Percentiles rank a stretch among this genome's conserved stretches.
Evolutionary conservation across 1,139 yeast species (phyloP).

Genomic region (Geotrichum histeridarum): DNA sequence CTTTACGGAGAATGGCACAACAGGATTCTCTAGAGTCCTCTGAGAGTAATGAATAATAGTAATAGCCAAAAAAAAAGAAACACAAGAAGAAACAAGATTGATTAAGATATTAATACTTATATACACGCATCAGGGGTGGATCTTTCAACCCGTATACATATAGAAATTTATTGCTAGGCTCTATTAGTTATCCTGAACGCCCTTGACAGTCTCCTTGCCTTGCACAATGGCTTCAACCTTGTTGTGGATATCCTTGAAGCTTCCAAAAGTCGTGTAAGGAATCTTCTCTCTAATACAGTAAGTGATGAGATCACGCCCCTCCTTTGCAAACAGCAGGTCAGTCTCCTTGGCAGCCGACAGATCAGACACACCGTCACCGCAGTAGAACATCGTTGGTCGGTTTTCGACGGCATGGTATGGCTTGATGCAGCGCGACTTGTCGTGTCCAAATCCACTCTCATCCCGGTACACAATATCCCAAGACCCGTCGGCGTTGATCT

Average conservation of each 20-base stretch:
- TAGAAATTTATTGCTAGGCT: neutral
- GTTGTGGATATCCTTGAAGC: conserved; percentile 65
- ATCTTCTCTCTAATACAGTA: conserved; percentile 75
- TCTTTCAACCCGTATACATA: neutral
- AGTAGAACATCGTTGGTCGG: conserved; percentile 69
- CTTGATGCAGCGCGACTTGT: conserved; percentile 76
- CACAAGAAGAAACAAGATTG: neutral
- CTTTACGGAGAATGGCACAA: conserved; percentile 66
- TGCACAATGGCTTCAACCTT: conserved; percentile 47
- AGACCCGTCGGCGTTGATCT: conserved; percentile 48
- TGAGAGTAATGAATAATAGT: conserved; percentile 46
- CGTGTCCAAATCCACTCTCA: conserved; percentile 87
- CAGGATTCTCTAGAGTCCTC: conserved; percentile 72
- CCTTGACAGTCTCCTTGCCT: conserved; percentile 43
- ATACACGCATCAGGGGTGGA: neutral
- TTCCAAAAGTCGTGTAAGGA: conserved; percentile 77
- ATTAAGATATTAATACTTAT: neutral
- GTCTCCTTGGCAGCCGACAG: conserved; percentile 93
- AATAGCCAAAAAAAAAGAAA: conserved; percentile 13
- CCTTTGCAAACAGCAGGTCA: conserved; percentile 85
- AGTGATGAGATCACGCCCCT: conserved; percentile 81
- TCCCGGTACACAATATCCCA: conserved; percentile 88
- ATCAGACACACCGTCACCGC: conserved; percentile 97
- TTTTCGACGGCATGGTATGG: conserved; percentile 48
- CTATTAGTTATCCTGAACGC: conserved; percentile 35